phyloP scores from a whole-genome alignment of 1,284 basidiomycete species.

The Omphalotus olearius region DNA sequence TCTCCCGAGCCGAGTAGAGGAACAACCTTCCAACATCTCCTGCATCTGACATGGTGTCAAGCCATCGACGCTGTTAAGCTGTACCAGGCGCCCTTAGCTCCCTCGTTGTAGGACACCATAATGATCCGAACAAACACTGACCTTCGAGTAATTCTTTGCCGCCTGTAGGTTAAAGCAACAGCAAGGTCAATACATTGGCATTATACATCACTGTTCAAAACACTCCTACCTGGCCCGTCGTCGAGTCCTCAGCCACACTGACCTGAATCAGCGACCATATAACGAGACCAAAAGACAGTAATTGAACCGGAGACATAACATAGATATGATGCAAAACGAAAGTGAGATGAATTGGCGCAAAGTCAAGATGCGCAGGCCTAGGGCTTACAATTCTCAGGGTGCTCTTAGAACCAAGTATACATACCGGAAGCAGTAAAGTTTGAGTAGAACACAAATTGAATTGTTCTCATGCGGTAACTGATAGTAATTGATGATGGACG shows the following conservation, averaged over 20 bases:
- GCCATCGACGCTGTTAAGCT: conserved; percentile 13
- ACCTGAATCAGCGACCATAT: conserved; percentile 6
- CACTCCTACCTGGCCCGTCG: not conserved
- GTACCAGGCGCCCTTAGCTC: not conserved
- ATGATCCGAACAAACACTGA: not conserved
- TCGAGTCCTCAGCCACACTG: conserved; percentile 1
- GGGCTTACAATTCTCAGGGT: too few relatives aligned
- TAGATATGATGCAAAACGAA: conserved; percentile 6
- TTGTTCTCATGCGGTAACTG: too few relatives aligned
- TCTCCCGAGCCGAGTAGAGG: not conserved
- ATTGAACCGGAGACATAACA: conserved; percentile 12
- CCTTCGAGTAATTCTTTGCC: not conserved
- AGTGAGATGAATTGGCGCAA: not conserved
- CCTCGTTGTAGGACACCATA: not conserved
- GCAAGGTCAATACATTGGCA: not conserved
- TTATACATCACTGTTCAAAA: not conserved
- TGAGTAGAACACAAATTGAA: too few relatives aligned
- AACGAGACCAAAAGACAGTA: conserved; percentile 1
- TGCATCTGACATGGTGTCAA: conserved; percentile 11
- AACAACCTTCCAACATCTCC: conserved; percentile 5
- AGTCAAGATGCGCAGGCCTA: too few relatives aligned
- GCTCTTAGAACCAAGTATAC: too few relatives aligned
- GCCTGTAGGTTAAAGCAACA: not conserved
- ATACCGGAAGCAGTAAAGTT: too few relatives aligned
- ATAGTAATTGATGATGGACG: too few relatives aligned